Evolutionary conservation across 495 filamentous ascomycete genomes (phyloP).

Genomic region (Recurvomyces mirabilis): DNA sequence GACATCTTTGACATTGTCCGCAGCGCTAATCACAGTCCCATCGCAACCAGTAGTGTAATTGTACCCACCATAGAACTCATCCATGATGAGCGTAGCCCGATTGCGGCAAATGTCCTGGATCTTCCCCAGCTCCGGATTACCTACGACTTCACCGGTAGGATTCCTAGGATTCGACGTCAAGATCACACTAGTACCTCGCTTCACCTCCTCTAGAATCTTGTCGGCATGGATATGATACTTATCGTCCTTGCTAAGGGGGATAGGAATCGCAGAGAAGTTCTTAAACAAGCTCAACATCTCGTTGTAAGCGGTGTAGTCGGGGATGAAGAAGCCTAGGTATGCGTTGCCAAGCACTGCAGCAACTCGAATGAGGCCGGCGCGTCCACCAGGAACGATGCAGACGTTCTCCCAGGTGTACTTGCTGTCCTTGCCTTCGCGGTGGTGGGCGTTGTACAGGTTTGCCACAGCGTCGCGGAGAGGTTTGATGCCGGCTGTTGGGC

Average conservation of each 20-base stretch:
- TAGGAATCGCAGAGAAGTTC: conserved; percentile 84
- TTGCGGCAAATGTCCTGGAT: conserved; percentile 89
- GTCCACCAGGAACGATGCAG: conserved; percentile 89
- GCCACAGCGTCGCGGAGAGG: conserved; percentile 82
- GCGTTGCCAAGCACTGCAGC: conserved; percentile 87
- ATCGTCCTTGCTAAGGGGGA: conserved; percentile 70
- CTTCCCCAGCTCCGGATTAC: conserved; percentile 66
- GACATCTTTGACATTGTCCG: conserved; percentile 67
- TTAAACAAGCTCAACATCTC: conserved; percentile 92
- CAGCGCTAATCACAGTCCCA: conserved; percentile 73
- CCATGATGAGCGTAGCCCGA: conserved; percentile 80
- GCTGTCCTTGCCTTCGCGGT: conserved; percentile 75
- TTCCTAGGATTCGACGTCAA: conserved; percentile 95
- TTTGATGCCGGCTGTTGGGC: conserved; percentile 88
- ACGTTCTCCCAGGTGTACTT: conserved; percentile 98
- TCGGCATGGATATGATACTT: conserved; percentile 84
- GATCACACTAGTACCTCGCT: conserved; percentile 48
- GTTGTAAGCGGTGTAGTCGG: conserved; percentile 73
- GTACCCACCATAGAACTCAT: conserved; percentile 95
- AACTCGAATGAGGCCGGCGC: conserved; percentile 86
- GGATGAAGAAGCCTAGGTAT: conserved; percentile 57
- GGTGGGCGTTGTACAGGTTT: conserved; percentile 82
- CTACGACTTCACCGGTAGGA: conserved; percentile 79
- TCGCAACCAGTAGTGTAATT: conserved; percentile 67
- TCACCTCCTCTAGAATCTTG: conserved; percentile 48